A percentile compares a stretch with the other conserved stretches of the same genome.
phyloP scores from a whole-genome alignment of 2,329 filamentous ascomycete species.

The Colletotrichum sp. region DNA sequence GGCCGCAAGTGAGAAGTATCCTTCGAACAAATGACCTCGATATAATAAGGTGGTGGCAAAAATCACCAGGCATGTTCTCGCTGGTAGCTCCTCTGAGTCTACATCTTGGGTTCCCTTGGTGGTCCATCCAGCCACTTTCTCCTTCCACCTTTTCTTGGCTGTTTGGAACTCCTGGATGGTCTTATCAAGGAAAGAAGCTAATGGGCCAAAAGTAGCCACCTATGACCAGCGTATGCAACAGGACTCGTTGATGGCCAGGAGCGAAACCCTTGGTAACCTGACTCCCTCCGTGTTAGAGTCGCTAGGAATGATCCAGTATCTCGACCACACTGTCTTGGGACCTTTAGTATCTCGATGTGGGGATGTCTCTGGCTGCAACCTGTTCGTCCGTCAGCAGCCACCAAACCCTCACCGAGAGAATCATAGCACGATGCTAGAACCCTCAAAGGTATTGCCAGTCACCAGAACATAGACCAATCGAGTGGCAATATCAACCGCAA shows the following conservation, averaged over 20 bases:
- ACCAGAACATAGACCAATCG: background rate
- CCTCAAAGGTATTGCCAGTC: background rate
- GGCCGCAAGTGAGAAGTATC: background rate
- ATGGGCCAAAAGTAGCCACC: no score
- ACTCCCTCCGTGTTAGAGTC: background rate
- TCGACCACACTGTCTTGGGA: background rate
- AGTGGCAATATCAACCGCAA: background rate
- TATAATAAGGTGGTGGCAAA: background rate
- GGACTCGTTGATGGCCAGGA: background rate
- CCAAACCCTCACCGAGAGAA: background rate
- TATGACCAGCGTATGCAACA: background rate
- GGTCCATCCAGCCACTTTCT: background rate
- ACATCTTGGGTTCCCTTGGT: background rate
- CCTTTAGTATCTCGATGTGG: background rate
- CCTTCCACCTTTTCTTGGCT: background rate
- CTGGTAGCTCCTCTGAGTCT: background rate
- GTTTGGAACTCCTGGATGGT: background rate
- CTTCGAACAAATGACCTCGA: background rate
- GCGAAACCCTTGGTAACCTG: background rate
- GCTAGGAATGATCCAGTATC: background rate
- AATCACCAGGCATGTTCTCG: background rate
- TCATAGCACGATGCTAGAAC: background rate
- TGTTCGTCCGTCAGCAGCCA: background rate
- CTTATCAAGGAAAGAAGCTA: background rate
- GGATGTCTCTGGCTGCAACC: background rate